Base-by-base conservation (phyloP, 225 moss, liverwort and hornwort species). In the Marchantia paleacea region DNA sequence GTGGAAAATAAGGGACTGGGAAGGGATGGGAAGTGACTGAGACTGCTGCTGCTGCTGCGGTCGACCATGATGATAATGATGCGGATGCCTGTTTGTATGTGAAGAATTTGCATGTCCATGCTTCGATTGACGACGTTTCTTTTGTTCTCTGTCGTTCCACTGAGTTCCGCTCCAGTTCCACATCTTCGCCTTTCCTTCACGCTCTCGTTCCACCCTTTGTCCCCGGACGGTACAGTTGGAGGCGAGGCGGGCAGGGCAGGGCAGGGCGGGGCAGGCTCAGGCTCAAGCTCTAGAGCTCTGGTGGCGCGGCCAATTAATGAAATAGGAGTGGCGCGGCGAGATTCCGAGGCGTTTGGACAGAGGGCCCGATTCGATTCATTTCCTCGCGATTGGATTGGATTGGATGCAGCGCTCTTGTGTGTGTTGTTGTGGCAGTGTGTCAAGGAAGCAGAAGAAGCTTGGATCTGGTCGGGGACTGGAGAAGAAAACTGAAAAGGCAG, bases 401-500 rank as follows among this genome's bases (percentile, higher is more conserved):
- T 55, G 54, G 55, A 14, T 55, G 20, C 74, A 74, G 54, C 74
- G 74, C n/a, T 55, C 15, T 8, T 74, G 25, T 13, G 74, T 74
- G 53, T 74, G 12, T 55, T 15, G 14, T 57, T 64, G 58, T 60
- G 75, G 57, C 30, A 5, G 75, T 76, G 58, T 60, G 75, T 76
- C 75, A 58, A 76, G 55, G 75, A 26, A 58, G 60, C 39, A 5
- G 58, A n/a, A 60, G 75, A 58, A 76, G 60, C 58, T 60, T 47
- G 75, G 75, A 76, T 76, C 60, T 26, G 54, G 51, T 55, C 7
- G n/a, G 74, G 54, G 20, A 74, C 14, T 24, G 57, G 75, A 60
- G 57, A 5, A 39, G 60, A 47, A 61, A 69, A 58, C 22, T 22
- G 29, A 19, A 58, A 76, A 16, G 29, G 58, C 58, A 31, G 75